These are phyloP conservation scores for Geoglossum cookeanum DNA, from an alignment of 2,329 filamentous ascomycete species.

Conservation along the genomic window DNA sequence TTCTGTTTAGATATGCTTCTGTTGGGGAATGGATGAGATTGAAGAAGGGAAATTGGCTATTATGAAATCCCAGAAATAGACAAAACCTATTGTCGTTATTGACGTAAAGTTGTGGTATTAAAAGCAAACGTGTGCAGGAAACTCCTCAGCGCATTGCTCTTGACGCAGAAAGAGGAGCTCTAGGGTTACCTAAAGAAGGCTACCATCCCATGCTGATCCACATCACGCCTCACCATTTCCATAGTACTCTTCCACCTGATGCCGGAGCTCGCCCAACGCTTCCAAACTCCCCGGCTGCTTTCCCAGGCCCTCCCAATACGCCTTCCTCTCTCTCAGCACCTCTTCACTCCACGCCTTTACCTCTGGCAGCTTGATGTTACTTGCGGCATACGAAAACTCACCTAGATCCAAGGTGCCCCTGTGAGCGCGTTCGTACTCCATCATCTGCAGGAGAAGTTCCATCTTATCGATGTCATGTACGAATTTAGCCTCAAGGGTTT, in stretches of 20 bases:
- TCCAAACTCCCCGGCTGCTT: constrained; percentile 13
- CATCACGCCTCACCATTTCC: constrained; percentile 3
- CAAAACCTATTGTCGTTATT: too few relatives aligned
- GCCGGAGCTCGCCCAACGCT: constrained; percentile 10
- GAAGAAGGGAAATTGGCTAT: too few relatives aligned
- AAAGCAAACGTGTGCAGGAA: too few relatives aligned
- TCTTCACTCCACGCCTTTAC: constrained; percentile 63
- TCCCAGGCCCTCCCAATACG: constrained; percentile 40
- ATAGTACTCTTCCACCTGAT: constrained; percentile 19
- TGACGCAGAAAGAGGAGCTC: too few relatives aligned
- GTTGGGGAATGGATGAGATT: too few relatives aligned
- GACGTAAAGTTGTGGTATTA: too few relatives aligned
- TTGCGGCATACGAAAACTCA: constrained; percentile 70
- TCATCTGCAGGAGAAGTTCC: constrained; percentile 83
- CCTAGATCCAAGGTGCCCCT: constrained; percentile 52
- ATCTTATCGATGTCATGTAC: constrained; percentile 98
- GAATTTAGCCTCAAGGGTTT: constrained; percentile 69
- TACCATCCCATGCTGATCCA: neutral
- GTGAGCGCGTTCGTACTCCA: constrained; percentile 73
- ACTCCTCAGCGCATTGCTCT: too few relatives aligned
- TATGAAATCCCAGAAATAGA: too few relatives aligned
- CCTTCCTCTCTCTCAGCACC: constrained; percentile 55
- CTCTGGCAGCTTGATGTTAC: constrained; percentile 54
- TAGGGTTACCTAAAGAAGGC: too few relatives aligned
- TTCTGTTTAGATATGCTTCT: too few relatives aligned